Base-by-base conservation (phyloP, 768 basidiomycete species). In the Russula dissimulans region DNA sequence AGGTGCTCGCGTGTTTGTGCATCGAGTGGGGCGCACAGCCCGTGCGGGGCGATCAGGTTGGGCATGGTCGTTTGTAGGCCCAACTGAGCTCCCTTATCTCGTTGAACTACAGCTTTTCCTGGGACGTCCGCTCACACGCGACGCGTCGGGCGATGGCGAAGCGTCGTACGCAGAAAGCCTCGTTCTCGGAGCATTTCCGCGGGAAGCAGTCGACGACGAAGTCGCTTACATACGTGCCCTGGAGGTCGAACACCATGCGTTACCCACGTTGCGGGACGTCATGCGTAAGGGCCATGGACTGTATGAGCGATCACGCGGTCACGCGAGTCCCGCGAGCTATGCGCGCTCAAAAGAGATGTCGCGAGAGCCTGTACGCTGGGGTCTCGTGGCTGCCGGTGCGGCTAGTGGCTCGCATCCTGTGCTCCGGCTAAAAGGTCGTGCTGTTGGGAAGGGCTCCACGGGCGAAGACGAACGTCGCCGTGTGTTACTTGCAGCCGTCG, bases 21-120 rank as follows among this genome's bases (percentile, higher is more conserved):
- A 99, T 72, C 89, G 97, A 59, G 95, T 98, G 26, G 97, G 97
- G 48, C 84, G 97, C 60, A 97, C 97, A 5, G 97, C 97, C 6
- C 82, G 97, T 68, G 95, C 95, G 1, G 97, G 97, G 14, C 79
- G 94, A 56, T 86, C 85, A 69, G 97, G 97, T 36, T 93, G 92
- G 88, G 95, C 95, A 2, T 97, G 92, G 91, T 93, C 91, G 3
- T 91, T 99, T 69, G 79, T 97, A 56, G 89, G 90, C 4, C 81
- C 86, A 68, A 69, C 79, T 12, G 97, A 99, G 68, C 78, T 97
- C 36, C 94, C 95, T 0, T 90, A 89, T 74, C 79, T 98, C 29
- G 77, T 95, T 63, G 97, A 99, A 69, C 77, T 99, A 44, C 94
- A 97, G 67, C 81, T 95, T 41, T 97, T 97, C 74, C 80, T 98